Base-by-base conservation (phyloP, 495 filamentous ascomycete species). In the Aspergillus ellipticus region DNA sequence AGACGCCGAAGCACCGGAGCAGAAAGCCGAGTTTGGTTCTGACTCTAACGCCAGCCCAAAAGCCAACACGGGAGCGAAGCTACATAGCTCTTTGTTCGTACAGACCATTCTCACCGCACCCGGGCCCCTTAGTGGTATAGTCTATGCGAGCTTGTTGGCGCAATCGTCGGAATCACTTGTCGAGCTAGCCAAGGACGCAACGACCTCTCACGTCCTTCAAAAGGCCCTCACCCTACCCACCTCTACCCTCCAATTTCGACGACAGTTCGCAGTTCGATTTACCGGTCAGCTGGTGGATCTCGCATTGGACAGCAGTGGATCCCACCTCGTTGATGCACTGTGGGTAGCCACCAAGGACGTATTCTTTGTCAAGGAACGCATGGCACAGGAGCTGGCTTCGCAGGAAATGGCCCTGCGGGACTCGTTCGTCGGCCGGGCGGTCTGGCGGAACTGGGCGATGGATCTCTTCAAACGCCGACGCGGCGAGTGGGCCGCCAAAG, bases 381-480 rank as follows among this genome's bases (percentile, higher is more conserved):
- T 89, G 59, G 86, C 87, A 9, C 77, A 84, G 53, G 85, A 89
- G 62, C 66, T 90, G 7, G 65, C 75, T 1, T 69, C 78, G 45
- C 71, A 77, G 54, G 92, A 96, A 66, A 59, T 76, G 29, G 66
- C 77, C 10, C 74, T 98, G 16, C 80, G 92, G 20, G 86, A 90
- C 54, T 86, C 85, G 0, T 87, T 82, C 59, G 76, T 87, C 21
- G 94, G 94, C 3, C 75, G 92, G 6, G 87, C 85, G 3, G 89
- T 96, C 10, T 97, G 91, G 93, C 77, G 86, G 51, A 89, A 94
- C 57, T 98, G 94, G 95, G 82, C 79, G 51, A 91, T 96, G 74
- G 94, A 97, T 70, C 64, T 92, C 20, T 97, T 86, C 72, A 89
- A 87, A 59, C 74, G 84, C 45, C 75, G 82, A 47, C 71, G 84